Conservation (phyloP, 1,284 basidiomycete genomes). For the Boletus calvinii region DNA sequence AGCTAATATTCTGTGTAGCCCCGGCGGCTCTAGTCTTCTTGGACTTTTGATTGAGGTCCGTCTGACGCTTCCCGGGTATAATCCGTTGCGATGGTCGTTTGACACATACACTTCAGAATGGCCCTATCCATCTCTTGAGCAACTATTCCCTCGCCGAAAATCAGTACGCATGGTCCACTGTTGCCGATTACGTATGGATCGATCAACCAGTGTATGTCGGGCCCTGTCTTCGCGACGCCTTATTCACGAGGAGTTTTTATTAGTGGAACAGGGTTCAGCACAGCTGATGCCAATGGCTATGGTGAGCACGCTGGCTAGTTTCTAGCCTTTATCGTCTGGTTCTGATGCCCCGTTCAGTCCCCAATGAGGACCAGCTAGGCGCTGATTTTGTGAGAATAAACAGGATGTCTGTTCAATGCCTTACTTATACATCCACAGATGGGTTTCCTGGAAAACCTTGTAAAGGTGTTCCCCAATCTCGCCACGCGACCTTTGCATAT, state of each 20-base stretch:
- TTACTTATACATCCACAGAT: conserved; percentile 42
- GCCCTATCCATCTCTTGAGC: conserved; percentile 54
- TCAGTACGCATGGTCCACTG: conserved; percentile 52
- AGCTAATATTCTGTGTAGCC: conserved; percentile 38
- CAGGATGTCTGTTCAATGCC: too few relatives aligned
- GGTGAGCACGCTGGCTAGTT: conserved; percentile 36
- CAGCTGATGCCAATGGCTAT: conserved; percentile 57
- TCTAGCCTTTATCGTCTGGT: conserved; percentile 23
- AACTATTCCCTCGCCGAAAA: conserved; percentile 51
- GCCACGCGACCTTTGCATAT: conserved; percentile 58
- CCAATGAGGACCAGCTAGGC: conserved; percentile 58
- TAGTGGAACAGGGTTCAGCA: conserved; percentile 67
- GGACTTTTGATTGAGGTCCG: conserved; percentile 63
- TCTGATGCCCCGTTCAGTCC: too few relatives aligned
- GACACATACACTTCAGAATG: conserved; percentile 57
- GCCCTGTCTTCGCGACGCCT: too few relatives aligned
- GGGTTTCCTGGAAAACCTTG: conserved; percentile 61
- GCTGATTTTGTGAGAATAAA: conserved; percentile 57
- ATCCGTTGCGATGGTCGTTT: conserved; percentile 25
- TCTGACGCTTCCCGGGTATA: not conserved
- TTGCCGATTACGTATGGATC: conserved; percentile 68
- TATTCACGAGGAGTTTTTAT: too few relatives aligned
- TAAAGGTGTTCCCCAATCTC: conserved; percentile 64
- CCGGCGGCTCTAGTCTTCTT: conserved; percentile 65
- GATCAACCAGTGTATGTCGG: conserved; percentile 76